Percentiles rank a stretch among this genome's conserved stretches.
phyloP scores from a whole-genome alignment of 495 filamentous ascomycete genomes.

The Hyphodiscus hymeniophilus region DNA sequence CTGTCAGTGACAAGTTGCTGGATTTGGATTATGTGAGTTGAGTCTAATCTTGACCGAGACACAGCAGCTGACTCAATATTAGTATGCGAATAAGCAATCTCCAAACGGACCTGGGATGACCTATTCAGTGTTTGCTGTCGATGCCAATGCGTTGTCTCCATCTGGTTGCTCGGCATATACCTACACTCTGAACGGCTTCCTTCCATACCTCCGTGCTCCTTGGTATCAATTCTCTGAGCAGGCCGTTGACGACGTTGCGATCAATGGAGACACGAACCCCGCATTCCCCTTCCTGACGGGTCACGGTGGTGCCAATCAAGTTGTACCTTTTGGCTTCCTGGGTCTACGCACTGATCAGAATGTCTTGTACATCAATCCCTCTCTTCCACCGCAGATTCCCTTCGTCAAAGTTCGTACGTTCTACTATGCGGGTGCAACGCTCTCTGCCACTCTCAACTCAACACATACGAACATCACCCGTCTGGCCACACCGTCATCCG shows the following conservation, averaged over 20 bases:
- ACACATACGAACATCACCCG: slow-evolving; percentile 58
- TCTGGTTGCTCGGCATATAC: slow-evolving; percentile 49
- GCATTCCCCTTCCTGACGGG: slow-evolving; percentile 55
- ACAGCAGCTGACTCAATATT: not conserved
- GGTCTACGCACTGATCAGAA: slow-evolving; percentile 41
- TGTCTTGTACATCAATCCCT: slow-evolving; percentile 44
- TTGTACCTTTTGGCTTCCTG: slow-evolving; percentile 45
- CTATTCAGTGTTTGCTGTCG: slow-evolving; percentile 48
- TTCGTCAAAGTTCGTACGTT: slow-evolving; percentile 56
- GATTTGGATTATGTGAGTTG: slow-evolving; percentile 41
- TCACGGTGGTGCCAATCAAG: slow-evolving; percentile 46
- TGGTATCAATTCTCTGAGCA: slow-evolving; percentile 64
- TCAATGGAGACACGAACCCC: slow-evolving; percentile 53
- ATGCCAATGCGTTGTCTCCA: slow-evolving; percentile 42
- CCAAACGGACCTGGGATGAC: slow-evolving; percentile 53
- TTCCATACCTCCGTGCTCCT: slow-evolving; percentile 47
- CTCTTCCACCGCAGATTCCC: slow-evolving; percentile 46
- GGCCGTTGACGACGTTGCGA: slow-evolving; percentile 51
- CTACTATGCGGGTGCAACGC: slow-evolving; percentile 61
- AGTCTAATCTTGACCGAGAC: slow-evolving; percentile 9
- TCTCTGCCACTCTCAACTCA: slow-evolving; percentile 52
- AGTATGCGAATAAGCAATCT: slow-evolving; percentile 50
- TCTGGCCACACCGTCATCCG: slow-evolving; percentile 31
- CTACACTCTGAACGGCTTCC: slow-evolving; percentile 40
- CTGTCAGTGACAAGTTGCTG: slow-evolving; percentile 36